Evolutionary conservation across 108 stramenopile genomes (phyloP).

Genomic region (Cyclotella cryptica): DNA sequence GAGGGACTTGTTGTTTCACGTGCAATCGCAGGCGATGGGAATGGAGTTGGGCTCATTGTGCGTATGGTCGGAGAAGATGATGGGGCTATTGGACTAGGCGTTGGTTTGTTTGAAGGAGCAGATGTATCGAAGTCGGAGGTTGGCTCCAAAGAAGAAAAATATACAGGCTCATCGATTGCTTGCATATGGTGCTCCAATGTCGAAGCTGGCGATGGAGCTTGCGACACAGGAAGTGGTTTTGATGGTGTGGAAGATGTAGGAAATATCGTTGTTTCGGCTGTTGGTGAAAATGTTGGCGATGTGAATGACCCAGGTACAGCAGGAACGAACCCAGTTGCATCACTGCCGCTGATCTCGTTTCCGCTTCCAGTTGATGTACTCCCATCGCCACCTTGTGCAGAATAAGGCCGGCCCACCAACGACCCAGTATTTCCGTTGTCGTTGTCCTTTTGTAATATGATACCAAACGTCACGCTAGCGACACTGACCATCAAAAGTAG

Average conservation of each 20-base stretch:
- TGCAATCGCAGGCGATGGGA: neutral
- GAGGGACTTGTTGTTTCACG: neutral
- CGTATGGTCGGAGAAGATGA: no score
- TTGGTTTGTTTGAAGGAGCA: neutral
- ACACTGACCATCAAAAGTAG: slow-evolving; percentile 5
- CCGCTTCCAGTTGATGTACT: neutral
- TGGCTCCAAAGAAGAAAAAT: neutral
- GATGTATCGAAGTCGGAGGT: neutral
- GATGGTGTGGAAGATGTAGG: neutral
- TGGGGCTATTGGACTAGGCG: neutral
- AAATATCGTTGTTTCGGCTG: no score
- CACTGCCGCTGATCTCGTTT: no score
- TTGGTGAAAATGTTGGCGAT: neutral
- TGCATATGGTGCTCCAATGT: neutral
- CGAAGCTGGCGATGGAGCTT: neutral
- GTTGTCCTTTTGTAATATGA: slow-evolving; percentile 6
- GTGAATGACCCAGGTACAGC: slow-evolving; percentile 2
- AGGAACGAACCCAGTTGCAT: neutral
- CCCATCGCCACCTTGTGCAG: neutral
- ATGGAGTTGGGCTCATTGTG: neutral
- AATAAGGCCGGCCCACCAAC: neutral
- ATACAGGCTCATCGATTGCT: neutral
- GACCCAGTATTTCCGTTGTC: neutral
- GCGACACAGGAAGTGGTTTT: neutral
- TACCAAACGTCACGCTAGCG: slow-evolving; percentile 14